Evolutionary conservation across 495 filamentous ascomycete genomes (phyloP).

Genomic region (Trichoderma gamsii): DNA sequence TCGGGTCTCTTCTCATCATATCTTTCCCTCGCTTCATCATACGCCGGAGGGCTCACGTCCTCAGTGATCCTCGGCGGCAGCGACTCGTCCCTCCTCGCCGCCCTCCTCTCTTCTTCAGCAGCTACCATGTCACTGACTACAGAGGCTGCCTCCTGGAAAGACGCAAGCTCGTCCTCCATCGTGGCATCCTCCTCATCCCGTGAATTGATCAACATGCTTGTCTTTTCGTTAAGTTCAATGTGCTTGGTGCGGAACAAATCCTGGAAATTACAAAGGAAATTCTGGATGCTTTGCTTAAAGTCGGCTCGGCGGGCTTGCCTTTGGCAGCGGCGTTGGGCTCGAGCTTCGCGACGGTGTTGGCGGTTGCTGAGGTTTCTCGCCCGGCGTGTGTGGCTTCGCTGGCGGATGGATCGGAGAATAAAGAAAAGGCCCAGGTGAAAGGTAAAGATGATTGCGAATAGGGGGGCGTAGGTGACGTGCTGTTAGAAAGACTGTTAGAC

Average conservation of each 20-base stretch:
- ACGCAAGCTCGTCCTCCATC: slow-evolving; percentile 40
- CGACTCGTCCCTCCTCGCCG: slow-evolving; percentile 25
- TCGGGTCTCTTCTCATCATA: background rate
- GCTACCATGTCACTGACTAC: slow-evolving; percentile 38
- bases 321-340: slow-evolving; percentile 37
- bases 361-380: background rate
- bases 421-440: slow-evolving; percentile 5
- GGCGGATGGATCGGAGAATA: background rate
- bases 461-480: background rate
- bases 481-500: background rate
- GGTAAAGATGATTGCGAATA: background rate
- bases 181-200: slow-evolving; percentile 29
- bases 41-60: background rate
- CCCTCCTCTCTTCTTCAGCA: slow-evolving; percentile 32
- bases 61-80: slow-evolving; percentile 22
- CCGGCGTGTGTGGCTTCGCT: background rate
- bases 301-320: slow-evolving; percentile 37
- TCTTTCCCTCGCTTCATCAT: background rate
- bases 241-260: slow-evolving; percentile 19
- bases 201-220: slow-evolving; percentile 24
- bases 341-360: background rate
- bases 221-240: slow-evolving; percentile 35
- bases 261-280: slow-evolving; percentile 16
- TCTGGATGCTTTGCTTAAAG: slow-evolving; percentile 27
- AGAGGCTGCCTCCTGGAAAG: slow-evolving; percentile 38